Evolutionary conservation across 305 asterid species (phyloP).

Genomic region (Fraxinus latifolia): DNA sequence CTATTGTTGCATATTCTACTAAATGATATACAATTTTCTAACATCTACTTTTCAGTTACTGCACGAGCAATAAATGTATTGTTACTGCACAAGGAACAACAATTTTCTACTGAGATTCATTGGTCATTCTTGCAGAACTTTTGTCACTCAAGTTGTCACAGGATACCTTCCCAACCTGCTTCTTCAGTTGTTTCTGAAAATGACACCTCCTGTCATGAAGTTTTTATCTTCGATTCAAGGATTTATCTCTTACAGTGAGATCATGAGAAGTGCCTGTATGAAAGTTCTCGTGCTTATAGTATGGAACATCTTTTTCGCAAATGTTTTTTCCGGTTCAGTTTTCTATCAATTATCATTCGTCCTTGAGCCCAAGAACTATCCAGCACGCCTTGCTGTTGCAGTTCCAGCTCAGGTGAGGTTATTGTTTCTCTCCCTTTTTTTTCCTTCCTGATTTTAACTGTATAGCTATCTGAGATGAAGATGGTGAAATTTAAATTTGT

Average conservation of each 20-base stretch:
- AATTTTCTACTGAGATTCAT: neutral
- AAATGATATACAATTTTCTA: neutral
- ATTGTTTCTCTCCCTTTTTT: neutral
- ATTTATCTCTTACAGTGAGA: conserved; percentile 71
- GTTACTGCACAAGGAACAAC: neutral
- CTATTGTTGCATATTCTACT: neutral
- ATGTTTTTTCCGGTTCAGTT: conserved; percentile 82
- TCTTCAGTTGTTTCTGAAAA: conserved; percentile 57
- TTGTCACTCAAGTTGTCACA: conserved; percentile 74
- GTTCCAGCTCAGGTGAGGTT: conserved; percentile 85
- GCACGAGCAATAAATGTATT: neutral
- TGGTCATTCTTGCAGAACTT: conserved; percentile 45
- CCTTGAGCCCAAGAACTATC: conserved; percentile 80
- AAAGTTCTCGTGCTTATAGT: conserved; percentile 78
- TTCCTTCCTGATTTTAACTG: neutral
- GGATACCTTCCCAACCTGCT: conserved; percentile 96
- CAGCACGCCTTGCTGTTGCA: conserved; percentile 69
- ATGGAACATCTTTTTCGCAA: conserved; percentile 91
- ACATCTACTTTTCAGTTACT: neutral
- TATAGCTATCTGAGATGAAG: neutral
- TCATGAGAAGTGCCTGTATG: conserved; percentile 81
- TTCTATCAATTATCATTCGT: conserved; percentile 49
- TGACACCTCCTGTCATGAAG: conserved; percentile 76
- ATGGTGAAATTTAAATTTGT: neutral
- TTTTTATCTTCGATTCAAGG: conserved; percentile 87